phyloP scores from a whole-genome alignment of 2,329 filamentous ascomycete species.

The Pezicula neosporulosa region DNA sequence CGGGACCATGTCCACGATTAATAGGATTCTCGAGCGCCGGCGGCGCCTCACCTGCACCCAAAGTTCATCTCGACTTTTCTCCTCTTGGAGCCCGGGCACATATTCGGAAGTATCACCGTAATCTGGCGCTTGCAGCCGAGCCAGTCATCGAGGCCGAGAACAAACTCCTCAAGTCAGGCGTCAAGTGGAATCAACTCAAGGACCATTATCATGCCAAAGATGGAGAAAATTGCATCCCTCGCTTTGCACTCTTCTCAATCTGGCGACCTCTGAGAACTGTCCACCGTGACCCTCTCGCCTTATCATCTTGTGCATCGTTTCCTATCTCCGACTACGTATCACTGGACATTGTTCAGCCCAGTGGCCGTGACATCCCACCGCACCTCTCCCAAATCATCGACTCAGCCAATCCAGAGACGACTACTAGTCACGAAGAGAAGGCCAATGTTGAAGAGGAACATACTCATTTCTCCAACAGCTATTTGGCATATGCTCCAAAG shows the following conservation, averaged over 20 bases:
- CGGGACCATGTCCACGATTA: slow-evolving; percentile 17
- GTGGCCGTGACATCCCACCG: not conserved
- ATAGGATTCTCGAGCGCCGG: slow-evolving; percentile 18
- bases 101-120: slow-evolving; percentile 23
- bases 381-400: not conserved
- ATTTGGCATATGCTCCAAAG: slow-evolving; percentile 1
- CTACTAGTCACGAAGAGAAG: not conserved
- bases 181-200: slow-evolving; percentile 3
- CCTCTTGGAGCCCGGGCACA: slow-evolving; percentile 23
- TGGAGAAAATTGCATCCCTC: slow-evolving; percentile 8
- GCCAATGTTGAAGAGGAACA: slow-evolving; percentile 4
- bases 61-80: slow-evolving; percentile 27
- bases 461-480: slow-evolving; percentile 2
- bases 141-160: slow-evolving; percentile 23
- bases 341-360: slow-evolving; percentile 6
- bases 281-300: slow-evolving; percentile 16
- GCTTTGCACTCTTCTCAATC: slow-evolving; percentile 17
- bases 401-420: not conserved
- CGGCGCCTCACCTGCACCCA: slow-evolving; percentile 23
- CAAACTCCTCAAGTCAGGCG: slow-evolving; percentile 1
- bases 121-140: slow-evolving; percentile 11
- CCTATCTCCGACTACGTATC: slow-evolving; percentile 10
- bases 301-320: slow-evolving; percentile 11
- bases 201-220: not conserved
- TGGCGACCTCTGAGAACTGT: slow-evolving; percentile 19